A percentile compares a stretch with the other conserved stretches of the same genome.
These are phyloP conservation scores for Meira nashicola DNA, from an alignment of 1,284 basidiomycete species.

Conservation along the genomic window DNA sequence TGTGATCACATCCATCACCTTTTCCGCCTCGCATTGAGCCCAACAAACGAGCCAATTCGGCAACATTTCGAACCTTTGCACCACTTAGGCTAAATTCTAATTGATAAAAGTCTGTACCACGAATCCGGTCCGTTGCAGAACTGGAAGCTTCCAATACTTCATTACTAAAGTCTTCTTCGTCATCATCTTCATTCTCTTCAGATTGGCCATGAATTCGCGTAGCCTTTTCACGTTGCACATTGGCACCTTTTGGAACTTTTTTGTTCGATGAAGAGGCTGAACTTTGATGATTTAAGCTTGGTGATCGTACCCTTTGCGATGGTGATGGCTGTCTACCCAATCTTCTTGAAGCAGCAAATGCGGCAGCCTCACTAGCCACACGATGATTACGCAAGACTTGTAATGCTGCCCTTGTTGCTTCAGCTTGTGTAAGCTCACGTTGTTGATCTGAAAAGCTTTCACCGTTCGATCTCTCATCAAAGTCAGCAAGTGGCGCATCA, in stretches of 20 bases:
- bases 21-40: not conserved
- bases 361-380: not conserved
- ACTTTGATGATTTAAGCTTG: not conserved
- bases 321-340: slow-evolving; percentile 3
- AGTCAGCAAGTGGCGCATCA: slow-evolving; percentile 8
- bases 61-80: slow-evolving; percentile 9
- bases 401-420: slow-evolving; percentile 9
- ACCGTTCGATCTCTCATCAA: not conserved
- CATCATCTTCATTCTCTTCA: not conserved
- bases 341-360: not conserved
- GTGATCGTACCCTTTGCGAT: not conserved
- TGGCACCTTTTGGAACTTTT: not conserved
- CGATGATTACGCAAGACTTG: slow-evolving; percentile 10
- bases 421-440: slow-evolving; percentile 1
- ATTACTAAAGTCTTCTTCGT: slow-evolving; percentile 1
- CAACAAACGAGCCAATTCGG: slow-evolving; percentile 1
- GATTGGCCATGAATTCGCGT: not conserved
- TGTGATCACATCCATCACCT: too few species aligned
- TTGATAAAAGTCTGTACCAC: slow-evolving; percentile 7
- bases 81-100: slow-evolving; percentile 6
- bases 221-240: not conserved
- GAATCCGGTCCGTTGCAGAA: not conserved
- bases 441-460: not conserved
- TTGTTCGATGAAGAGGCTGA: not conserved
- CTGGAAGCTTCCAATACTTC: slow-evolving; percentile 1